Percentiles rank a stretch among this genome's conserved stretches.
Conservation (phyloP, 345 rosid species). For the Trapa incisa region DNA sequence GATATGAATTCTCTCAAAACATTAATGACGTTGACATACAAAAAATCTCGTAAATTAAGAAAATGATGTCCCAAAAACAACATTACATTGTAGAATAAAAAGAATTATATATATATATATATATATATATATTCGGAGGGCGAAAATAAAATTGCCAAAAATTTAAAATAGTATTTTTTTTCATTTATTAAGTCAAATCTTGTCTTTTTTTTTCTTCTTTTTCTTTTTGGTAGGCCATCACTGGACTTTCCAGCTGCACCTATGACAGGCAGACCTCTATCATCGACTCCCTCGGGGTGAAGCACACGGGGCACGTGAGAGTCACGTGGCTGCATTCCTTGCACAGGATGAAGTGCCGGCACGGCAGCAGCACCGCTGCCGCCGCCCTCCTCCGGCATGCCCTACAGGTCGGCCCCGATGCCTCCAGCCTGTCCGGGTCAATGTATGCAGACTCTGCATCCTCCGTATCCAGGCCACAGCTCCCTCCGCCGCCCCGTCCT, state of each 20-base stretch:
- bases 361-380: constrained; percentile 5
- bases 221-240: background rate
- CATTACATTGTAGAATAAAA: too few species aligned
- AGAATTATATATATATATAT: too few species aligned
- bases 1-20: too few species aligned
- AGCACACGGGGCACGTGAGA: constrained; percentile 70
- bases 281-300: constrained; percentile 42
- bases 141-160: too few species aligned
- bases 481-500: background rate
- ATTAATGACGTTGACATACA: too few species aligned
- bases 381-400: constrained; percentile 6
- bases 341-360: constrained; percentile 10
- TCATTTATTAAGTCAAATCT: constrained; percentile 2
- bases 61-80: too few species aligned
- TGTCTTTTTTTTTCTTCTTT: background rate
- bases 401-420: constrained; percentile 5
- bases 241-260: background rate
- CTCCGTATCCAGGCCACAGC: background rate
- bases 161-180: background rate
- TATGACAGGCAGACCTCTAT: constrained; percentile 59
- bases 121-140: too few species aligned
- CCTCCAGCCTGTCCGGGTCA: constrained; percentile 5
- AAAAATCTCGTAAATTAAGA: too few species aligned
- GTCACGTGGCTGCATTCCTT: constrained; percentile 41
- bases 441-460: constrained; percentile 7